Evolutionary conservation across 352 stramenopile species (phyloP).

Genomic region (Phytophthora niederhauseri): DNA sequence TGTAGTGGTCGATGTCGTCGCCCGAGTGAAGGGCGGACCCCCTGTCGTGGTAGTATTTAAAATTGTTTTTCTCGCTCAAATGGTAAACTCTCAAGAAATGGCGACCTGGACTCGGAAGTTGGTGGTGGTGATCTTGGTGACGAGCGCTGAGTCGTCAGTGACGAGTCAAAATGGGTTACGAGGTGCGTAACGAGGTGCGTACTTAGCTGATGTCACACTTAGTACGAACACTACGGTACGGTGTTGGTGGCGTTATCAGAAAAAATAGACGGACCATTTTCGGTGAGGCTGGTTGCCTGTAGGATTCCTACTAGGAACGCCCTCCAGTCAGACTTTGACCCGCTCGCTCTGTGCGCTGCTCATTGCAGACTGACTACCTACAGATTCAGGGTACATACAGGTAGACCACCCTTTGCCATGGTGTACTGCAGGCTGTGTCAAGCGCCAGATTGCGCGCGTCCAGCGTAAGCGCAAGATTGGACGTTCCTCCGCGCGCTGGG

Average conservation of each 20-base stretch:
- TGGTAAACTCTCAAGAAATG: slow-evolving; percentile 7
- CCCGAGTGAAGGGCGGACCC: not conserved
- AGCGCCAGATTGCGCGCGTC: not conserved
- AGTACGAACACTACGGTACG: too few species aligned
- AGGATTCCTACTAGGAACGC: too few species aligned
- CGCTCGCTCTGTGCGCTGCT: not conserved
- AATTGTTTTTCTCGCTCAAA: slow-evolving; percentile 12
- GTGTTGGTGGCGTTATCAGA: not conserved
- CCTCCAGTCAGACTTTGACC: not conserved
- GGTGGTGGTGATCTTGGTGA: too few species aligned
- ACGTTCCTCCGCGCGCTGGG: not conserved
- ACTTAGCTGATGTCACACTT: too few species aligned
- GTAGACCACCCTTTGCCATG: too few species aligned
- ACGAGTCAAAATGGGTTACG: too few species aligned
- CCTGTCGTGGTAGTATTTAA: slow-evolving; percentile 33
- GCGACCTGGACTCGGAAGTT: too few species aligned
- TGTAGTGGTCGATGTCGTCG: slow-evolving; percentile 21
- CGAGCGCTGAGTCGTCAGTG: too few species aligned
- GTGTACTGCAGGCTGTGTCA: too few species aligned
- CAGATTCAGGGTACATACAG: not conserved
- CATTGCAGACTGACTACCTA: not conserved
- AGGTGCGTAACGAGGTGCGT: too few species aligned
- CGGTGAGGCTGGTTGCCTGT: too few species aligned
- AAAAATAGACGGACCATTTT: not conserved
- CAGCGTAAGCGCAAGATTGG: not conserved